These are phyloP conservation scores for Coniferiporia sulphurascens DNA, from an alignment of 1,284 basidiomycete genomes.

Conservation along the genomic window DNA sequence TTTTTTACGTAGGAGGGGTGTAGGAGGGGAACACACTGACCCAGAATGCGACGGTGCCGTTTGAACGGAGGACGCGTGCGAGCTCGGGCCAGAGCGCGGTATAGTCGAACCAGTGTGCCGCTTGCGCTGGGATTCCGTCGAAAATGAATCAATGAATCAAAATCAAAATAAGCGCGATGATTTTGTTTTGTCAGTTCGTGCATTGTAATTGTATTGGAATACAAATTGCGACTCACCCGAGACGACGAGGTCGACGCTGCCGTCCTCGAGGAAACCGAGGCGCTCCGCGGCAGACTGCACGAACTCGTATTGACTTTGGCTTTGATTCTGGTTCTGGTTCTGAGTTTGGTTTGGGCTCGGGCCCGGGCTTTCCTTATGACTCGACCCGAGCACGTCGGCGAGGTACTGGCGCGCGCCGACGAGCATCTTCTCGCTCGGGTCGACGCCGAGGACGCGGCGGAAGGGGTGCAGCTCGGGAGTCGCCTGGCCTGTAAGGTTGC, in stretches of 20 bases:
- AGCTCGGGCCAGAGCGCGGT: constrained; percentile 66
- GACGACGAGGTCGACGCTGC: constrained; percentile 69
- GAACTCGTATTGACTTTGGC: constrained; percentile 35
- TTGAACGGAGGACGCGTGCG: constrained; percentile 54
- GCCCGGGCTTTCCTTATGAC: constrained; percentile 6
- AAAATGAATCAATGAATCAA: too few species aligned
- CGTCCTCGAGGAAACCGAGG: constrained; percentile 46
- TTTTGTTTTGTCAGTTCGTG: not conserved
- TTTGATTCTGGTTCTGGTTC: too few species aligned
- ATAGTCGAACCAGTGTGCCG: constrained; percentile 88
- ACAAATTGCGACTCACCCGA: constrained; percentile 44
- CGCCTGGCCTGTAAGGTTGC: constrained; percentile 64
- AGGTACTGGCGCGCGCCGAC: constrained; percentile 47
- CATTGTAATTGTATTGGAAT: not conserved
- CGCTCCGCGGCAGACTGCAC: constrained; percentile 53
- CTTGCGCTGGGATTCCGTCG: constrained; percentile 52
- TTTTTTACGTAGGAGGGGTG: not conserved
- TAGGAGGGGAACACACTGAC: constrained; percentile 34
- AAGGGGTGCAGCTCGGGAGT: constrained; percentile 62
- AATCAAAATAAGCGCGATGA: too few species aligned
- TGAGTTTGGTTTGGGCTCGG: too few species aligned
- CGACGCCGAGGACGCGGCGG: constrained; percentile 59
- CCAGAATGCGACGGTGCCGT: constrained; percentile 76
- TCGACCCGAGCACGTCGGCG: constrained; percentile 5
- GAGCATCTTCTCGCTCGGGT: constrained; percentile 75